These are phyloP conservation scores for Eimeria praecox DNA, from an alignment of 169 alveolate genomes.

Conservation along the genomic window DNA sequence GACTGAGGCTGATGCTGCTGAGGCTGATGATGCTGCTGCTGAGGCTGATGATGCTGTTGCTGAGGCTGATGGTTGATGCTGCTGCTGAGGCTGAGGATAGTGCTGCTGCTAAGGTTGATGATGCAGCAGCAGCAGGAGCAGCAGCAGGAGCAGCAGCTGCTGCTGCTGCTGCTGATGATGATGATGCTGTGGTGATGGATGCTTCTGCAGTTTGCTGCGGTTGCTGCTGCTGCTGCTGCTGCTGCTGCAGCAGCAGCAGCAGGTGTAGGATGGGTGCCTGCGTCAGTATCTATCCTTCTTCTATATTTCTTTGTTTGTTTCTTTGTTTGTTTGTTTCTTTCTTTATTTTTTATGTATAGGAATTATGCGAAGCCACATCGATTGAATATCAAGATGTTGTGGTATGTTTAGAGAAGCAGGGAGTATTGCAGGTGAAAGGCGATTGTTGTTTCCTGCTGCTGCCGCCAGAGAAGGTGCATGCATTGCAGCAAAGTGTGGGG, in stretches of 20 bases:
- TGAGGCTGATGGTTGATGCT: neutral
- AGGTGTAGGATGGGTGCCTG: no score
- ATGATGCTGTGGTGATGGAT: no score
- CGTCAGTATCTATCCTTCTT: no score
- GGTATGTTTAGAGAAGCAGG: conserved; percentile 92
- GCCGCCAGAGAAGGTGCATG: conserved; percentile 89
- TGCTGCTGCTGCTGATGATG: neutral
- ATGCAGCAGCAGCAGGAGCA: neutral
- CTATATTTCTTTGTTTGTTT: neutral
- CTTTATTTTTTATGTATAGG: conserved; percentile 68
- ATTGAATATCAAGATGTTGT: conserved; percentile 93
- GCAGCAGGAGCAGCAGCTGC: neutral
- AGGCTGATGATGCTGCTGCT: neutral
- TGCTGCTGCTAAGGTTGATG: neutral
- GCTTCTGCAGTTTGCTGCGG: no score
- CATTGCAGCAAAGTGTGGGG: conserved; percentile 87
- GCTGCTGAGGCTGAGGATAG: neutral
- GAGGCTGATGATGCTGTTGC: neutral
- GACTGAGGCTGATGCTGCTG: neutral
- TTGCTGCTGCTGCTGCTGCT: neutral
- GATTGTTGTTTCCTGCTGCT: conserved; percentile 91
- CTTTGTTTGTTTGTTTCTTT: neutral
- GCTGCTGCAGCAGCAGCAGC: no score
- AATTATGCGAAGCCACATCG: conserved; percentile 91
- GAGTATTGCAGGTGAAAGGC: conserved; percentile 89